Base-by-base conservation (phyloP, 1,284 basidiomycete species). In the Trametes polyzona region DNA sequence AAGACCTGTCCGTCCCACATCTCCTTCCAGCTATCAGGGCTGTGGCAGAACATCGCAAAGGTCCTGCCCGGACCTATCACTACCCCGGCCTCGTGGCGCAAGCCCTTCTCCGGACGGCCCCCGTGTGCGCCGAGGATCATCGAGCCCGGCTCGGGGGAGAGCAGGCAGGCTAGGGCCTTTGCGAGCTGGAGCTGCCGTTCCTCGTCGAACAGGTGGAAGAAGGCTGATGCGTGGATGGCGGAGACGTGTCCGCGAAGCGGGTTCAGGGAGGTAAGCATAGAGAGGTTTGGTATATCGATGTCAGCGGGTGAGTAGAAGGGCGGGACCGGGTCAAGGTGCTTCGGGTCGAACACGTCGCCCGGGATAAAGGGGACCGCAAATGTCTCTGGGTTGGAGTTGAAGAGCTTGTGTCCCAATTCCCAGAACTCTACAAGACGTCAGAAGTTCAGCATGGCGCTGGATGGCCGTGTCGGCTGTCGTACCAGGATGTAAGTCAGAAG, bases 201-300 rank as follows among this genome's bases (percentile, higher is more conserved):
- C 59, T 81, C 74, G 47, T 70, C 59, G 67, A 83, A 83, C 21
- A 83, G 72, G 63, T 84, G 81, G 69, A 83, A 84, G 66, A 83
- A 76, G 1, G 76, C 66, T 11, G 78, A 78, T 3, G 76, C 73
- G 59, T 81, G 76, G 27, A 84, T 78, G 12, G 74, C 78, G 14
- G 79, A 76, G 32, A 80, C 66, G 48, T 75, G 74, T 4, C 78
- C 77, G 36, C 72, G 75, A 1, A 84, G 73, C 3, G 76, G 75
- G 19, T 71, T 79, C 35, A 83, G 71, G 10, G 70, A 71, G 2
- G 65, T 74, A 14, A 82, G 58, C 8, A 59, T 50, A 12, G 62
- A 57, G 5, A 82, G 67, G 17, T 67, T 55, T 1, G 66, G 64
- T 1, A 62, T 61, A 2, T 69, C 59, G 0, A 35, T 37, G 9